Evolutionary conservation across 202 grass and related monocot genomes (phyloP).

Genomic region (Hordeum pubiflorum): DNA sequence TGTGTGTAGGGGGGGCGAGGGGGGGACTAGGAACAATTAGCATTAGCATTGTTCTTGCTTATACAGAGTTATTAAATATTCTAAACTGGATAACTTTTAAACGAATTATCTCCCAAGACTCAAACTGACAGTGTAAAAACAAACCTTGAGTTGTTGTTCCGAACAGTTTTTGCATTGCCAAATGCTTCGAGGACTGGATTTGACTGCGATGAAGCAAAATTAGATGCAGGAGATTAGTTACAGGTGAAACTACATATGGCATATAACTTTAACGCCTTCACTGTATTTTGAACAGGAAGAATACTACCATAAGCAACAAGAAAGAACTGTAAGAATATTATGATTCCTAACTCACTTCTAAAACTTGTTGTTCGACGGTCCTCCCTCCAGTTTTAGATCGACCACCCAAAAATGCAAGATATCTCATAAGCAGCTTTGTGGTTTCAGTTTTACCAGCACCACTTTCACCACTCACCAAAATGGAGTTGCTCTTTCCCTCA

Average conservation of each 20-base stretch:
- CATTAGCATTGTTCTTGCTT: neutral
- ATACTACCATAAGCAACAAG: neutral
- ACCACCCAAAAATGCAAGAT: slow-evolving; percentile 88
- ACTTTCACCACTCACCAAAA: slow-evolving; percentile 96
- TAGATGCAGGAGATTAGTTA: neutral
- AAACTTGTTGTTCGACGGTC: slow-evolving; percentile 95
- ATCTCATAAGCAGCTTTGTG: slow-evolving; percentile 94
- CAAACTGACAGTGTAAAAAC: neutral
- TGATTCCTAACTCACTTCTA: slow-evolving; percentile 57
- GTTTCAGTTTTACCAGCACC: slow-evolving; percentile 98
- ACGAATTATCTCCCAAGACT: slow-evolving; percentile 13
- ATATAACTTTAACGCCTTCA: slow-evolving; percentile 1
- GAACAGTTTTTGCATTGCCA: slow-evolving; percentile 79
- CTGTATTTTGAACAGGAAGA: neutral
- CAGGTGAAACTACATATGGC: slow-evolving; percentile 4
- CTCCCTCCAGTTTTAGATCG: slow-evolving; percentile 64
- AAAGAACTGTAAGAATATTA: slow-evolving; percentile 9
- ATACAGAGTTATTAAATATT: slow-evolving; percentile 12
- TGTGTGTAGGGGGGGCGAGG: neutral
- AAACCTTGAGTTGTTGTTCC: slow-evolving; percentile 79
- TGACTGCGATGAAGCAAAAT: slow-evolving; percentile 46
- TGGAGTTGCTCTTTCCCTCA: slow-evolving; percentile 91
- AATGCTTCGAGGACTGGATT: slow-evolving; percentile 90
- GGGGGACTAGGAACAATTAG: neutral
- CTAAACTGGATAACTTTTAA: neutral